These are phyloP conservation scores for Amorphotheca resinae DNA, from an alignment of 495 filamentous ascomycete genomes.

Conservation along the genomic window DNA sequence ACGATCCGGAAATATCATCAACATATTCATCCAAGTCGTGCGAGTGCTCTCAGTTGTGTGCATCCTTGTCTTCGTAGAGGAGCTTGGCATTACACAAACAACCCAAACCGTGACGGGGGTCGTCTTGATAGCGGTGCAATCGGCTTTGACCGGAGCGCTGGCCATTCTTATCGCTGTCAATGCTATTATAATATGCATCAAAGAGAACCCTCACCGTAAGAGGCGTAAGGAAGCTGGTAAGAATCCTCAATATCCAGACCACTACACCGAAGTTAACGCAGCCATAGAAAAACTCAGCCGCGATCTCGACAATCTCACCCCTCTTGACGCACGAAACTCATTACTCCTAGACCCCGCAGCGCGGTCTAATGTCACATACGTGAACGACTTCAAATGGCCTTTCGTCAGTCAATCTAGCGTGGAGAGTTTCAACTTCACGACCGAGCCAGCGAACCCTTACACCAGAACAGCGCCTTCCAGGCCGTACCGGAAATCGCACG, in stretches of 20 bases:
- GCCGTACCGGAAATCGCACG: conserved; percentile 6
- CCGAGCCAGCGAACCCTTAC: conserved; percentile 20
- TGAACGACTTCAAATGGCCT: conserved; percentile 13
- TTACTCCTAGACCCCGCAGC: conserved; percentile 46
- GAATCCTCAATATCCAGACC: conserved; percentile 23
- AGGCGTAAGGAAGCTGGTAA: conserved; percentile 75
- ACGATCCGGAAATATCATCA: conserved; percentile 81
- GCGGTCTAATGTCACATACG: conserved; percentile 4
- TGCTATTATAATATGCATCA: conserved; percentile 66
- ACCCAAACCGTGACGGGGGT: conserved; percentile 90
- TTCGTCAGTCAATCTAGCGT: conserved; percentile 4
- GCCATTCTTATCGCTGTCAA: conserved; percentile 88
- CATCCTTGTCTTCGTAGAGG: conserved; percentile 86
- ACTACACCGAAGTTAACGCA: background rate
- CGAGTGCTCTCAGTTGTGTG: conserved; percentile 83
- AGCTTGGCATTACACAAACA: conserved; percentile 80
- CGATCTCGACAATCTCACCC: conserved; percentile 77
- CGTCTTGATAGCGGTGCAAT: conserved; percentile 81
- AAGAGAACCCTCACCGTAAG: conserved; percentile 80
- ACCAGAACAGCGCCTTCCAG: conserved; percentile 9
- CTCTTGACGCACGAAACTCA: conserved; percentile 81
- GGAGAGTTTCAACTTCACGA: conserved; percentile 15
- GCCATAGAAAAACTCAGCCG: conserved; percentile 64
- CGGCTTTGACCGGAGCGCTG: conserved; percentile 65
- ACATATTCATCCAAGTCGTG: conserved; percentile 87